Evolutionary conservation across 441 rosid species (phyloP).

Genomic region (Populus hybrid): DNA sequence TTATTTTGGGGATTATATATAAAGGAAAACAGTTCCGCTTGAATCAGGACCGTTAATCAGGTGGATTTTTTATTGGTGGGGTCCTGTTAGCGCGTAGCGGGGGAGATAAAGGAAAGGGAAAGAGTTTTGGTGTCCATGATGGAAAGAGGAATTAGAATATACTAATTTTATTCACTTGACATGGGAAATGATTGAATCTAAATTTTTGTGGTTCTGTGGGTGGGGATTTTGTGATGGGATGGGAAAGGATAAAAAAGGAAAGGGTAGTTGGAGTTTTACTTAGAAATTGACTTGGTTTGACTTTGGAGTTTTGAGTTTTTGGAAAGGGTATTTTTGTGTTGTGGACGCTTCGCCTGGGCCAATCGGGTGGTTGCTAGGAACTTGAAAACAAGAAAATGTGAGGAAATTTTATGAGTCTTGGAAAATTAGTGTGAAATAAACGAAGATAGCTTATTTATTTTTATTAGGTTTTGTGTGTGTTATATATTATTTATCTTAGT

Average conservation of each 20-base stretch:
- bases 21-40: background rate
- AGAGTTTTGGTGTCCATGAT: background rate
- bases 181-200: background rate
- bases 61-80: background rate
- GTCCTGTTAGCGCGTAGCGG: background rate
- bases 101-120: background rate
- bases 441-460: background rate
- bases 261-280: background rate
- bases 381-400: background rate
- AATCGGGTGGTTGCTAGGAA: background rate
- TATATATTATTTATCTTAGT: too few relatives aligned
- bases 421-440: background rate
- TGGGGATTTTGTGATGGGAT: background rate
- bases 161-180: background rate
- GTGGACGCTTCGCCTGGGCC: background rate
- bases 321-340: background rate
- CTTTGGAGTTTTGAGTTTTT: background rate
- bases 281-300: background rate
- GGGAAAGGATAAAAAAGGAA: background rate
- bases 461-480: too few relatives aligned
- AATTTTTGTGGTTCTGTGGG: background rate
- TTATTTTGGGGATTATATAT: background rate
- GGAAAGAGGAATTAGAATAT: background rate
- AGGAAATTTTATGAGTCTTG: background rate
- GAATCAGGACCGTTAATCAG: conserved; percentile 9